Evolutionary conservation across 225 moss, liverwort and hornwort species (phyloP), one percentile per base, ranked within the genome.

Genomic region (Pleurozium schreberi): DNA sequence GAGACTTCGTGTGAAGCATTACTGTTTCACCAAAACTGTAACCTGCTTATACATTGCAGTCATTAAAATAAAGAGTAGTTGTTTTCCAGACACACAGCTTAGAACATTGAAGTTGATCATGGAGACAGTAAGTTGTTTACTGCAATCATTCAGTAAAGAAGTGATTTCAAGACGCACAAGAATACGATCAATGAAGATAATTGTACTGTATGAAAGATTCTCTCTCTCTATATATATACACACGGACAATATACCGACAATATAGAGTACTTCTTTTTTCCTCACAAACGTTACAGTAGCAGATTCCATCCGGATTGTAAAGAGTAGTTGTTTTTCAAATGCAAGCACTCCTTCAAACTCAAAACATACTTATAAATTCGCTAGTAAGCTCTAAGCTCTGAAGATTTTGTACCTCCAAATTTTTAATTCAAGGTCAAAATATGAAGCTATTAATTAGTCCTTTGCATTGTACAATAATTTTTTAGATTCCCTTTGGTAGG

Each of bases 11-110:
- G 23, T 25, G 36, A 34, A 64, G 34, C 25, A 11, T 36, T 25
- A 0, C 12, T 0, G 18, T 64, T 49, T 17, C 49, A 36, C 49
- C 5, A 3, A 82, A 31, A 63, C 1, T 49, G 26, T 2, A 64
- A 82, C 7, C 23, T 33, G 10, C 2, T 23, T 10, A 23, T n/a
- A n/a, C n/a, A n/a, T 3, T 36, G 17, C 11, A 26, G 5, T 64
- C 11, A 21, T 30, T 21, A 61, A 13, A 11, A 16, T 25, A 45
- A 83, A 83, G 83, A 83, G 66, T 27, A 66, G 65, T 83, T n/a
- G n/a, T 66, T 83, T 83, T 66, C 66, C 83, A 83, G 16, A 52
- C 27, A 27, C 65, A 18, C 14, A 47, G 2, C n/a, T n/a, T n/a
- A 82, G 23, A 31, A 31, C 28, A 28, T 8, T 14, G 11, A 0